Base-by-base conservation (phyloP, 73 alveolate species). In the Uronychia binucleata region DNA sequence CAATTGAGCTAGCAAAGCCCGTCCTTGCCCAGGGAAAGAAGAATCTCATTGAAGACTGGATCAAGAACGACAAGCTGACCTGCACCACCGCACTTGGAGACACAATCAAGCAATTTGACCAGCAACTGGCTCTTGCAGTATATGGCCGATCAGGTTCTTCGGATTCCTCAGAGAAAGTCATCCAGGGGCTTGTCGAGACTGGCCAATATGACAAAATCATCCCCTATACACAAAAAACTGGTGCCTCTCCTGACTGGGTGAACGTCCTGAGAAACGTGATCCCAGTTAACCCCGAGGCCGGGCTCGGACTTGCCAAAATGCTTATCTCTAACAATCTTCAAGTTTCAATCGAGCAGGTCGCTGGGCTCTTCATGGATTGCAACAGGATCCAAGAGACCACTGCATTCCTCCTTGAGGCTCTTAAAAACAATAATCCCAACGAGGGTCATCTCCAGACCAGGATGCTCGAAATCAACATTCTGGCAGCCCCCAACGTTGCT, bases 401-500 rank as follows among this genome's bases (percentile, higher is more conserved):
- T 81, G 98, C 99, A 32, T 98, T 96, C 94, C 88, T 98, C 86
- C 95, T 98, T 26, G 99, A 98, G 85, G 97, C 97, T 79, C 92
- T 98, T 79, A 95, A 90, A 79, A 92, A 96, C 33, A 97, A 98
- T 93, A 94, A 96, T 91, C 99, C 99, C 59, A 99, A 98, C 84
- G 99, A 98, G 88, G 99, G 98, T n/a, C 99, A 98, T 86, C 90
- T 97, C 32, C 98, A 98, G 91, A 98, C 99, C 59, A 98, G 94
- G 87, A 97, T 98, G 29, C 92, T 98, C 80, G 99, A 95, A 88
- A 90, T 97, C 82, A 98, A 98, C 86, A 86, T 98, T 77, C 83
- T 88, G 88, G 96, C 96, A 85, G 99, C 98, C 77, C 98, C 99
- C 1, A 90, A 95, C 80, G 99, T 98, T 46, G 99, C 99, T 82